Conservation (phyloP, 2,329 filamentous ascomycete species). For the Daldinia sp. region DNA sequence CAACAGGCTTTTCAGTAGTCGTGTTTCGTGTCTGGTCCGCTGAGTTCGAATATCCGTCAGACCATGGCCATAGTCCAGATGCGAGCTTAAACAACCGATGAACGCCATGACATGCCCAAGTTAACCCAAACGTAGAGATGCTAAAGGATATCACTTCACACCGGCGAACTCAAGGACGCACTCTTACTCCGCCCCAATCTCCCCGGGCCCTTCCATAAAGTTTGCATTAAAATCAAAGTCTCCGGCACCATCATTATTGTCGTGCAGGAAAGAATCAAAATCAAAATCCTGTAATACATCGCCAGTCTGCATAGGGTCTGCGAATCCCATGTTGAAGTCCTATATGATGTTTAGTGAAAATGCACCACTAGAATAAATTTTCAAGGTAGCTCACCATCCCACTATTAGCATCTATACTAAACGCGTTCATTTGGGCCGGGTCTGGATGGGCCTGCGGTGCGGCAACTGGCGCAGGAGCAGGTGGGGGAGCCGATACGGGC, state of each 20-base stretch:
- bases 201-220: conserved; percentile 63
- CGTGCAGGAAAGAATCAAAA: conserved; percentile 73
- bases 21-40: conserved; percentile 43
- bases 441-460: conserved; percentile 58
- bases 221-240: conserved; percentile 64
- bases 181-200: conserved; percentile 65
- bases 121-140: conserved; percentile 31
- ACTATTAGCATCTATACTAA: conserved; percentile 55
- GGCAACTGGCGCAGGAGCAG: conserved; percentile 54
- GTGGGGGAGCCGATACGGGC: conserved; percentile 54
- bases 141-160: conserved; percentile 21
- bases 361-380: not conserved
- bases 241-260: conserved; percentile 58
- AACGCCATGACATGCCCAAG: conserved; percentile 48
- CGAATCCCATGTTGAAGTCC: conserved; percentile 64
- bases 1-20: conserved; percentile 41
- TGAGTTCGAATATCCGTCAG: conserved; percentile 39
- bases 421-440: conserved; percentile 54
- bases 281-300: conserved; percentile 74
- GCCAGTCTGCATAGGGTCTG: conserved; percentile 60
- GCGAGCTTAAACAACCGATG: conserved; percentile 44
- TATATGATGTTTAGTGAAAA: conserved; percentile 39
- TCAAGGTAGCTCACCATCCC: conserved; percentile 53
- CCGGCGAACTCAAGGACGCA: not conserved
- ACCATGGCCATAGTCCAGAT: conserved; percentile 44